These are phyloP conservation scores for Pilobolus umbonatus DNA, from an alignment of 192 early-diverging fungal genomes.

Conservation along the genomic window DNA sequence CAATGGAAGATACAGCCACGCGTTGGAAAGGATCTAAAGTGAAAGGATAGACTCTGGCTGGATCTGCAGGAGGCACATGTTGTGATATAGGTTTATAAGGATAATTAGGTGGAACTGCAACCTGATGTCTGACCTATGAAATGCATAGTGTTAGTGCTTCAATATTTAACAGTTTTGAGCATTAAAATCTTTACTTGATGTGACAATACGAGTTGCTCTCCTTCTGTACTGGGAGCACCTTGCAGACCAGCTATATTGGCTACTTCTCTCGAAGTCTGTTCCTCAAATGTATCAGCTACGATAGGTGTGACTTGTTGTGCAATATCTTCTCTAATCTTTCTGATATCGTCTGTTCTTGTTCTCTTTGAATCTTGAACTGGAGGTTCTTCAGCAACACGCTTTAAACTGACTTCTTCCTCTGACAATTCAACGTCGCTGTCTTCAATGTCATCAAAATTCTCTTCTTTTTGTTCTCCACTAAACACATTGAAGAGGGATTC, in stretches of 20 bases:
- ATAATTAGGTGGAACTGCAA: constrained; percentile 85
- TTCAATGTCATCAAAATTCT: constrained; percentile 11
- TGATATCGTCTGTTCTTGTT: constrained; percentile 5
- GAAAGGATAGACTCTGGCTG: constrained; percentile 87
- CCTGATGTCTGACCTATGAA: constrained; percentile 86
- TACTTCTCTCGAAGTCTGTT: constrained; percentile 64
- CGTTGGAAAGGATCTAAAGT: constrained; percentile 94
- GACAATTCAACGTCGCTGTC: constrained; percentile 2
- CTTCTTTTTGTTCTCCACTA: constrained; percentile 2
- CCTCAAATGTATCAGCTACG: constrained; percentile 65
- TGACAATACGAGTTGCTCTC: constrained; percentile 35
- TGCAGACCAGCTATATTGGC: constrained; percentile 50
- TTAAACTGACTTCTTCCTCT: not conserved
- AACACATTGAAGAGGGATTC: constrained; percentile 31
- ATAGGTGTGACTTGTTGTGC: constrained; percentile 42
- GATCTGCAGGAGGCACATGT: constrained; percentile 72
- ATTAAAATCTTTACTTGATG: constrained; percentile 36
- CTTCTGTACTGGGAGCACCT: constrained; percentile 43
- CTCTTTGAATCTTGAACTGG: constrained; percentile 1
- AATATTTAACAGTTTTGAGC: not conserved
- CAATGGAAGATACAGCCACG: constrained; percentile 82
- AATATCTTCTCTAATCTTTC: constrained; percentile 12
- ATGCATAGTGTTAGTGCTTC: not conserved
- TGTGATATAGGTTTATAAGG: constrained; percentile 82
- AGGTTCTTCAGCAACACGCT: not conserved